phyloP scores from a whole-genome alignment of 2,329 filamentous ascomycete species.

The Triangularia setosa region DNA sequence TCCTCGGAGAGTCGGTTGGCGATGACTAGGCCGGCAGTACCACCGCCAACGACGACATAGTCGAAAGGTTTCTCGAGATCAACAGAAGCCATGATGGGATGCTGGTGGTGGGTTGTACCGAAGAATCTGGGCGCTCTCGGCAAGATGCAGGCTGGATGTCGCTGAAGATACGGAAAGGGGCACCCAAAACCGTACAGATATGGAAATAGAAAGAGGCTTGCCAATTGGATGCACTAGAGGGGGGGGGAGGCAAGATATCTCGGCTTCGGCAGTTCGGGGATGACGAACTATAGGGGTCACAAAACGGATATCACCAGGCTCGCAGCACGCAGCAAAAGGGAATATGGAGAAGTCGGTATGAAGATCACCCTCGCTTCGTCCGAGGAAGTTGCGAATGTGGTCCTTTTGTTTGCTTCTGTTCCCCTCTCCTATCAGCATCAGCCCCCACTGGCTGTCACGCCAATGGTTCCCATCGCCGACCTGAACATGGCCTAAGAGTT shows the following conservation, averaged over 20 bases:
- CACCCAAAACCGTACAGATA: background rate
- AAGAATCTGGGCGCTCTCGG: background rate
- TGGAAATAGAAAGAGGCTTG: background rate
- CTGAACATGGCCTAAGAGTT: background rate
- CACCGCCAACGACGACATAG: constrained; percentile 48
- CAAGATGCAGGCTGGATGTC: background rate
- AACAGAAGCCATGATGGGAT: constrained; percentile 11
- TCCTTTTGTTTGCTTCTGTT: background rate
- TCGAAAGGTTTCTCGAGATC: constrained; percentile 34
- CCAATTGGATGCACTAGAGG: background rate
- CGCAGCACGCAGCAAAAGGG: background rate
- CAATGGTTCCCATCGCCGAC: background rate
- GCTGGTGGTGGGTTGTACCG: background rate
- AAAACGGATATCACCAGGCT: background rate
- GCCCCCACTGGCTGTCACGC: background rate
- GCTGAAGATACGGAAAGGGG: background rate
- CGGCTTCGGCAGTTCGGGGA: background rate
- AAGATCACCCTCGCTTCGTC: background rate
- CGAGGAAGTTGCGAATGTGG: background rate
- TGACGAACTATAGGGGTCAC: background rate
- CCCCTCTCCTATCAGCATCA: background rate
- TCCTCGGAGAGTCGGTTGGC: constrained; percentile 41
- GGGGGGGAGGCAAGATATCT: background rate
- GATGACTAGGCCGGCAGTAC: constrained; percentile 46
- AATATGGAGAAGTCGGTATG: background rate